Percentiles rank a stretch among this genome's conserved stretches.
Evolutionary conservation across 345 rosid species (phyloP).

Genomic region (Clausena lansium): DNA sequence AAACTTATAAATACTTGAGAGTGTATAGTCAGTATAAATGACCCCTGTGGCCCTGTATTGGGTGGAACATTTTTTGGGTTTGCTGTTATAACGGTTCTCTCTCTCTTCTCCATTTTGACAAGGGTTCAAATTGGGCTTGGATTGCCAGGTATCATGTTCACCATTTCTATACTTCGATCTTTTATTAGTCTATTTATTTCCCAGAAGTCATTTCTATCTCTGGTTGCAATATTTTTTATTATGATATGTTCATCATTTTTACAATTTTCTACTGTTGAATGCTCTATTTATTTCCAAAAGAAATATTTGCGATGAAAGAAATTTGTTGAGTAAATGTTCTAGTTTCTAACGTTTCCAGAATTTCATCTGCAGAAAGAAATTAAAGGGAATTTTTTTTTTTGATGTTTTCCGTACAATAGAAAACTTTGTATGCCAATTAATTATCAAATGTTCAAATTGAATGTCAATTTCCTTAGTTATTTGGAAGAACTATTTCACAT

Average conservation of each 20-base stretch:
- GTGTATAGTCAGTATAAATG: not conserved
- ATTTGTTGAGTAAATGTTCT: too few relatives aligned
- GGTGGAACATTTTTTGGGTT: not conserved
- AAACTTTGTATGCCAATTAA: not conserved
- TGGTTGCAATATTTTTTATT: not conserved
- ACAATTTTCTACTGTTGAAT: not conserved
- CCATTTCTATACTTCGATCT: not conserved
- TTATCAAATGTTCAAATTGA: too few relatives aligned
- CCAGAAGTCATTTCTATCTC: not conserved
- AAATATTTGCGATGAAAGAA: too few relatives aligned
- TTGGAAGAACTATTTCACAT: too few relatives aligned
- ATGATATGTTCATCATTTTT: not conserved
- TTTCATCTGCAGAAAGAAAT: too few relatives aligned
- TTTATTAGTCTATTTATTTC: not conserved
- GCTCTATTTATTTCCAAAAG: not conserved
- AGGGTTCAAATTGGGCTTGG: constrained; percentile 44
- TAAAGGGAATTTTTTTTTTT: not conserved
- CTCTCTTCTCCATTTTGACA: not conserved
- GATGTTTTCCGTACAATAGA: not conserved
- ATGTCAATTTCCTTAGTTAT: not conserved
- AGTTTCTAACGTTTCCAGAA: too few relatives aligned
- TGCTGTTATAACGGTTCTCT: not conserved
- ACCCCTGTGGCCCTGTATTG: not conserved
- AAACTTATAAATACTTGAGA: not conserved
- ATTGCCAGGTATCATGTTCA: constrained; percentile 50